Evolutionary conservation across 768 basidiomycete species (phyloP), one percentile per base, ranked within the genome.

Genomic region (Tulasnella sp.): DNA sequence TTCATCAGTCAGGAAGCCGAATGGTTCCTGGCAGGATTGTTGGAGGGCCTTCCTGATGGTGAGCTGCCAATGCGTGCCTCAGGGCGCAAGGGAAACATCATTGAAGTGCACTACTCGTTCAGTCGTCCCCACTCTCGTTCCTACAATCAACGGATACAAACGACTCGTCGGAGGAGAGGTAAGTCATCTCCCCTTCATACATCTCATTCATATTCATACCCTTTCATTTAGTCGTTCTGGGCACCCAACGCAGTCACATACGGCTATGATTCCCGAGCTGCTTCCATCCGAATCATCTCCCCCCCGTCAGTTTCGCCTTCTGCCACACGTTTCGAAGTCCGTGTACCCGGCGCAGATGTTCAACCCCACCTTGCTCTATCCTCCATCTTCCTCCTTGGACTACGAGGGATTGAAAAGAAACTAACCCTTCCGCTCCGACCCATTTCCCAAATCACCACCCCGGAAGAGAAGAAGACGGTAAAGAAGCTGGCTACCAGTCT

Each of bases 281-380:
- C 96, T 15, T 95, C 94, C 13, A 89, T 99, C 72, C 91, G 98
- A 67, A 93, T 99, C 80, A 91, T 99, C 82, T 91, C 93, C 0
- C 96, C 97, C 2, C 98, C 98, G 0, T 91, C 93, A 6, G 92
- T 91, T n/a, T 89, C 92, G 2, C 88, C 89, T 11, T 83, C 89
- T 4, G 94, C 93, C 2, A 98, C 98, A 1, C 88, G 98, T 72
- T 89, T 99, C 81, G 98, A 99, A 86, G 86, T 99, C 18, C 92
- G 98, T 75, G 90, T 99, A 23, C 96, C 98, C 1, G 98, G 98
- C 35, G 98, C 98, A 51, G 98, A 99, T 82, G 94, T 98, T 89
- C 81, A 96, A 96, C 84, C 93, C 95, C 93, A 96, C 85, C 94
- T 92, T 80, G 90, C 95, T 0, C 85, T 99, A 67, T 91, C 93